phyloP scores from a whole-genome alignment of 2,329 filamentous ascomycete genomes.

The Aspergillus ustus region DNA sequence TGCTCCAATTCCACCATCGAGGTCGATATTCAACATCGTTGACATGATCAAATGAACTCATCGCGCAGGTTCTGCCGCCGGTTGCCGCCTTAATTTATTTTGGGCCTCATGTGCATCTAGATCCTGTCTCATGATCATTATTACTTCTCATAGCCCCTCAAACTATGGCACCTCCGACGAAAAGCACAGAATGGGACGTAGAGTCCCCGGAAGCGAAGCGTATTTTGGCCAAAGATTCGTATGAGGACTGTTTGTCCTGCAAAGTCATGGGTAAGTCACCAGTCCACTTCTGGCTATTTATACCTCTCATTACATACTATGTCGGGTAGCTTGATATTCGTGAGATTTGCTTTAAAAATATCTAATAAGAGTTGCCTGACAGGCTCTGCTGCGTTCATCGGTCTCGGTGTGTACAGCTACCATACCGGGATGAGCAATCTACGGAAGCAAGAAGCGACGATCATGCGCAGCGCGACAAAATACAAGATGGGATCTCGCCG shows the following conservation, averaged over 20 bases:
- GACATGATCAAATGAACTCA: conserved; percentile 15
- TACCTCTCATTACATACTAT: not conserved
- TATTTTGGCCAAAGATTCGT: conserved; percentile 49
- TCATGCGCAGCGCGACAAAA: conserved; percentile 70
- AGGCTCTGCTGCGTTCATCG: conserved; percentile 77
- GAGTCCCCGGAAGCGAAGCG: conserved; percentile 65
- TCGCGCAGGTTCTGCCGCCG: conserved; percentile 37
- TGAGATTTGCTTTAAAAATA: not conserved
- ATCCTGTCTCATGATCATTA: conserved; percentile 2
- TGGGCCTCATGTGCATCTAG: not conserved
- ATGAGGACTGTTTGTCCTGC: conserved; percentile 72
- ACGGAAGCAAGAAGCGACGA: conserved; percentile 62
- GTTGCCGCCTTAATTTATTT: conserved; percentile 32
- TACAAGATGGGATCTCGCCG: conserved; percentile 75
- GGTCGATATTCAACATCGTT: not conserved
- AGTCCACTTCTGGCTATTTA: not conserved
- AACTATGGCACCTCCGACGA: conserved; percentile 44
- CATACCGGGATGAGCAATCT: conserved; percentile 74
- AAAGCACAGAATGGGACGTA: conserved; percentile 50
- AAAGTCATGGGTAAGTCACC: conserved; percentile 67
- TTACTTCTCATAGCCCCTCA: not conserved
- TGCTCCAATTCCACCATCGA: not conserved
- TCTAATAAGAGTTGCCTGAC: not conserved
- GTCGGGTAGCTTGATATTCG: not conserved
- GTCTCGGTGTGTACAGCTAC: conserved; percentile 78